Evolutionary conservation across 345 rosid species (phyloP).

Genomic region (Bruguiera parviflora): DNA sequence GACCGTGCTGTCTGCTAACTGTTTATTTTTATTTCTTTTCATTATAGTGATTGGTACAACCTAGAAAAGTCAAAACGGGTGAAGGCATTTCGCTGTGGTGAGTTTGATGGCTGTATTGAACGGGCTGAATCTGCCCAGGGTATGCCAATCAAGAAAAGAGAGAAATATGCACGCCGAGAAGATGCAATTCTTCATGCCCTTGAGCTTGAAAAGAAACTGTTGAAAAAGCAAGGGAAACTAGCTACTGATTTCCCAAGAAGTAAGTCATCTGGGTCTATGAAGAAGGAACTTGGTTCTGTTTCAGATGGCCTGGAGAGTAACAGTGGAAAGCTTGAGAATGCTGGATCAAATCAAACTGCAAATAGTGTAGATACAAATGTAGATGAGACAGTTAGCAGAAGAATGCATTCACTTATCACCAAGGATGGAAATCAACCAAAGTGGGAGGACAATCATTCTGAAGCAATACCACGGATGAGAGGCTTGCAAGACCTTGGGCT

Average conservation of each 20-base stretch:
- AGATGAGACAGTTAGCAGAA: conserved; percentile 28
- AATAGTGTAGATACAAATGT: conserved; percentile 32
- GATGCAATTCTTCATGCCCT: conserved; percentile 99
- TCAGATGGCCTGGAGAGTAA: conserved; percentile 43
- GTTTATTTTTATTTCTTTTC: conserved; percentile 9
- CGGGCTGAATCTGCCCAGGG: conserved; percentile 81
- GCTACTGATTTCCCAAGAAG: conserved; percentile 32
- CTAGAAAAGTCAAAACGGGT: conserved; percentile 98
- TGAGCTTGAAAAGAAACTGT: conserved; percentile 81
- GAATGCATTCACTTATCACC: conserved; percentile 23
- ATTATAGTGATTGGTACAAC: conserved; percentile 93
- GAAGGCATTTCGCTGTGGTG: conserved; percentile 95
- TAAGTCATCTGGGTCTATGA: conserved; percentile 36
- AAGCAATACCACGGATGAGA: conserved; percentile 71
- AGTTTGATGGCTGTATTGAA: conserved; percentile 90
- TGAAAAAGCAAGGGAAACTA: conserved; percentile 51
- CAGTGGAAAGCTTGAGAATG: conserved; percentile 36
- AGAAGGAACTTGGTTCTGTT: conserved; percentile 37
- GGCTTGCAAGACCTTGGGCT: conserved; percentile 83
- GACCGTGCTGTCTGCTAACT: not conserved
- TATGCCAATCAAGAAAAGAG: conserved; percentile 81
- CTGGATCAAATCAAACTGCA: conserved; percentile 27
- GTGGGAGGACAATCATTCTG: conserved; percentile 46
- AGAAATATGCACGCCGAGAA: conserved; percentile 99
- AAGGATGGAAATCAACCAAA: conserved; percentile 28